Evolutionary conservation across 2,329 filamentous ascomycete species (phyloP).

Genomic region (Ambrosiella xylebori): DNA sequence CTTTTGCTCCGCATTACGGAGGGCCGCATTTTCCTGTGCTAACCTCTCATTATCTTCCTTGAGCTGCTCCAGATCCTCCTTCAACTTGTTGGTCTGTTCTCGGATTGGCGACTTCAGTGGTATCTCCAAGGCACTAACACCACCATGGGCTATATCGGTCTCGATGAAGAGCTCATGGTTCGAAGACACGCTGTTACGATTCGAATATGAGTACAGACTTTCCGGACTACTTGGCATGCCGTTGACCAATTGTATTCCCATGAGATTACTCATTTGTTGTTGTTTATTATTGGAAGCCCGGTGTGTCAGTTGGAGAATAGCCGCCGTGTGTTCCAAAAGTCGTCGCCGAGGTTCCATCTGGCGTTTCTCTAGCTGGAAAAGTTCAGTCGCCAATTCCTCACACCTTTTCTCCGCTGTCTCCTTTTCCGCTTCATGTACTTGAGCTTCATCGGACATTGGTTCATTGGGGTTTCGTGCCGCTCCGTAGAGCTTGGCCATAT

Average conservation of each 20-base stretch:
- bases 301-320: constrained; percentile 80
- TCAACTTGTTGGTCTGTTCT: constrained; percentile 34
- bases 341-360: constrained; percentile 57
- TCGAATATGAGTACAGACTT: constrained; percentile 54
- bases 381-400: constrained; percentile 64
- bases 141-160: constrained; percentile 25
- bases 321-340: constrained; percentile 78
- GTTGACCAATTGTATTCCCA: constrained; percentile 23
- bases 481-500: constrained; percentile 60
- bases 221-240: constrained; percentile 59
- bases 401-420: constrained; percentile 61
- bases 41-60: constrained; percentile 29
- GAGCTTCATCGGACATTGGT: constrained; percentile 33
- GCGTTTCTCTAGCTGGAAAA: constrained; percentile 64
- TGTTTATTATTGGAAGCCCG: constrained; percentile 41
- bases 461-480: constrained; percentile 19
- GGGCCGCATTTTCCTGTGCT: constrained; percentile 28
- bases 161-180: constrained; percentile 51
- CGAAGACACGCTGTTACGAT: constrained; percentile 36
- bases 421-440: constrained; percentile 57
- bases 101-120: constrained; percentile 40
- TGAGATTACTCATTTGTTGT: constrained; percentile 21
- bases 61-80: constrained; percentile 29
- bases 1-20: constrained; percentile 45
- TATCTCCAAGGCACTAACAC: constrained; percentile 35